These are phyloP conservation scores for Lentinula sp. DNA, from an alignment of 768 basidiomycete species.

Conservation along the genomic window DNA sequence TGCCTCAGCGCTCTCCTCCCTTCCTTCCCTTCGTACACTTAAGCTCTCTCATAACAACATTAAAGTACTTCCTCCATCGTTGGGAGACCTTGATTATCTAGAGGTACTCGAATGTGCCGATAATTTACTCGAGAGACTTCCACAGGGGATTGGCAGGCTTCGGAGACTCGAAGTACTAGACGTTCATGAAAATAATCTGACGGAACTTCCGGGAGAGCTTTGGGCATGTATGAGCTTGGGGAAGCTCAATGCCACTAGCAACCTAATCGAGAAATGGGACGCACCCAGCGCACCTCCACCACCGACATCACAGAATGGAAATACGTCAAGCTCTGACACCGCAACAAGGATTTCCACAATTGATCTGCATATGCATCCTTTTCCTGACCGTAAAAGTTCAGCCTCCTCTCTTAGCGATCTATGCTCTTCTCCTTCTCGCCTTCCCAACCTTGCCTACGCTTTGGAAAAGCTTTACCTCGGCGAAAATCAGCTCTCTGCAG, in stretches of 20 bases:
- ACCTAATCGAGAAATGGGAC: constrained; percentile 71
- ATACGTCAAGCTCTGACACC: background rate
- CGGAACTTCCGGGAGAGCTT: constrained; percentile 63
- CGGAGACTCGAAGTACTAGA: constrained; percentile 73
- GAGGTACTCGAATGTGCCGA: constrained; percentile 82
- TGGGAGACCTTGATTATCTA: constrained; percentile 70
- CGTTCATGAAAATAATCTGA: constrained; percentile 87
- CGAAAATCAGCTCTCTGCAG: constrained; percentile 84
- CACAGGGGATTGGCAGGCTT: constrained; percentile 68
- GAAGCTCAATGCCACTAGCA: constrained; percentile 83
- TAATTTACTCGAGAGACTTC: constrained; percentile 77
- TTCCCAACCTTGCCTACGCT: constrained; percentile 61
- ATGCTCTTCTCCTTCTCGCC: constrained; percentile 18
- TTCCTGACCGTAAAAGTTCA: constrained; percentile 37
- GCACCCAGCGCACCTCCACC: constrained; percentile 36
- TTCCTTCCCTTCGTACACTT: constrained; percentile 65
- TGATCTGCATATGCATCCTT: constrained; percentile 2
- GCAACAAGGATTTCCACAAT: background rate
- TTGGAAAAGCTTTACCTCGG: constrained; percentile 81
- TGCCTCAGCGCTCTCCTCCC: constrained; percentile 63
- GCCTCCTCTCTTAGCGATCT: constrained; percentile 16
- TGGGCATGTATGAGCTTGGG: constrained; percentile 80
- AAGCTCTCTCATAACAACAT: constrained; percentile 86
- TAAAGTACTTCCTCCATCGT: constrained; percentile 73
- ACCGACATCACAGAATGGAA: background rate